Evolutionary conservation across 2,329 filamentous ascomycete species (phyloP).

Genomic region (Dothistroma septosporum): DNA sequence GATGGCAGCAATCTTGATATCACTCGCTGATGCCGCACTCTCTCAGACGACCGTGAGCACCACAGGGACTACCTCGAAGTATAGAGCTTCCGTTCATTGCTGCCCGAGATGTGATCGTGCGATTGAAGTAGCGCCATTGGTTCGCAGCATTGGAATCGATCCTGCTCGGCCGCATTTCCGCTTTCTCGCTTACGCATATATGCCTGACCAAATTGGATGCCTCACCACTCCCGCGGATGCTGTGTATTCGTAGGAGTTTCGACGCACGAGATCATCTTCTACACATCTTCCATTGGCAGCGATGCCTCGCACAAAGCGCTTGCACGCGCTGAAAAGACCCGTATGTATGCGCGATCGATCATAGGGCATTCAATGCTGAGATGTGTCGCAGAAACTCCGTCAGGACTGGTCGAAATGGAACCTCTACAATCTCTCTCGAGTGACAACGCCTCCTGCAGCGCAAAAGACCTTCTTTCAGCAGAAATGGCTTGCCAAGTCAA

Average conservation of each 20-base stretch:
- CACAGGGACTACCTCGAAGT: too few relatives aligned
- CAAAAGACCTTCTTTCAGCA: constrained; percentile 86
- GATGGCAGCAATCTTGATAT: background rate
- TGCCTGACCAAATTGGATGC: constrained; percentile 1
- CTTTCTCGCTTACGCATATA: background rate
- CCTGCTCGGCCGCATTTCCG: background rate
- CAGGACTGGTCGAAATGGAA: constrained; percentile 98
- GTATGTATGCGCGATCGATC: constrained; percentile 6
- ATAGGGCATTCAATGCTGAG: constrained; percentile 6
- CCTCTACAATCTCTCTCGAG: constrained; percentile 75
- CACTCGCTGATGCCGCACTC: too few relatives aligned
- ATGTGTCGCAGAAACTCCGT: constrained; percentile 68
- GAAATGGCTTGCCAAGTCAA: constrained; percentile 89
- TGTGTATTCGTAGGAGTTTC: constrained; percentile 1
- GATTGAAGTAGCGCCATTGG: background rate
- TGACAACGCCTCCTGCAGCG: constrained; percentile 44
- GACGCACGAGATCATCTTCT: background rate
- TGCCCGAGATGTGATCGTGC: too few relatives aligned
- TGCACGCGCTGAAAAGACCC: constrained; percentile 57
- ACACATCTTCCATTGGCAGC: background rate
- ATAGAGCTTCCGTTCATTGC: too few relatives aligned
- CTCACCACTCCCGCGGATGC: constrained; percentile 2
- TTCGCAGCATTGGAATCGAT: background rate
- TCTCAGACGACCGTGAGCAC: too few relatives aligned
- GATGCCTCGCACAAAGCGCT: constrained; percentile 47